A percentile compares a stretch with the other conserved stretches of the same genome.
These are phyloP conservation scores for Pulveroboletus sp. DNA, from an alignment of 768 basidiomycete species.

Conservation along the genomic window DNA sequence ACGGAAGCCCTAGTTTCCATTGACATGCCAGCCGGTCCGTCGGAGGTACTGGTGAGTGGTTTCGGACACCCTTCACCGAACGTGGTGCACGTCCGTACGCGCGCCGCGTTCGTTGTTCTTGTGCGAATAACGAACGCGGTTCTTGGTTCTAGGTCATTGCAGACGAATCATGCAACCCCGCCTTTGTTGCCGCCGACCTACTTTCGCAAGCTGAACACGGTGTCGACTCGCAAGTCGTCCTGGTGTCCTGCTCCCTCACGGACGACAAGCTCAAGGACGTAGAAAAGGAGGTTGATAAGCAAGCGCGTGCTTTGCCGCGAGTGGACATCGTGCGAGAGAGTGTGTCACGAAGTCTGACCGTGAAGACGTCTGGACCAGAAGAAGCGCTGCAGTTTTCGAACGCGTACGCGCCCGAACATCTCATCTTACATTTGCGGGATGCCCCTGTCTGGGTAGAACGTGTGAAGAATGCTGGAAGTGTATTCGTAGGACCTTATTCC, in stretches of 20 bases:
- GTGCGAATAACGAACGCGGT: slow-evolving; percentile 32
- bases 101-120: slow-evolving; percentile 43
- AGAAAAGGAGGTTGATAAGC: slow-evolving; percentile 80
- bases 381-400: slow-evolving; percentile 90
- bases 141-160: slow-evolving; percentile 74
- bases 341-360: slow-evolving; percentile 87
- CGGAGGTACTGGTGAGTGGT: slow-evolving; percentile 81
- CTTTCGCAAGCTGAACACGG: slow-evolving; percentile 99
- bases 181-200: slow-evolving; percentile 94
- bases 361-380: slow-evolving; percentile 60
- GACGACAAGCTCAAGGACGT: slow-evolving; percentile 63
- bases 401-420: slow-evolving; percentile 97
- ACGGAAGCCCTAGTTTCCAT: slow-evolving; percentile 95
- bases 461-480: slow-evolving; percentile 92
- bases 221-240: slow-evolving; percentile 95
- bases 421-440: slow-evolving; percentile 84
- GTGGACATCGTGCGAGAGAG: slow-evolving; percentile 90
- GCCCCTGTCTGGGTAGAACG: slow-evolving; percentile 60
- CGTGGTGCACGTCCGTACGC: slow-evolving; percentile 62
- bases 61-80: slow-evolving; percentile 33
- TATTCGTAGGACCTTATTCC: slow-evolving; percentile 93
- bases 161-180: slow-evolving; percentile 80
- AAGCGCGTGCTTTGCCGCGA: slow-evolving; percentile 83
- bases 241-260: slow-evolving; percentile 76
- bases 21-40: slow-evolving; percentile 99